These are phyloP conservation scores for Helotiales sp. DNA, from an alignment of 2,329 filamentous ascomycete genomes.

Conservation along the genomic window DNA sequence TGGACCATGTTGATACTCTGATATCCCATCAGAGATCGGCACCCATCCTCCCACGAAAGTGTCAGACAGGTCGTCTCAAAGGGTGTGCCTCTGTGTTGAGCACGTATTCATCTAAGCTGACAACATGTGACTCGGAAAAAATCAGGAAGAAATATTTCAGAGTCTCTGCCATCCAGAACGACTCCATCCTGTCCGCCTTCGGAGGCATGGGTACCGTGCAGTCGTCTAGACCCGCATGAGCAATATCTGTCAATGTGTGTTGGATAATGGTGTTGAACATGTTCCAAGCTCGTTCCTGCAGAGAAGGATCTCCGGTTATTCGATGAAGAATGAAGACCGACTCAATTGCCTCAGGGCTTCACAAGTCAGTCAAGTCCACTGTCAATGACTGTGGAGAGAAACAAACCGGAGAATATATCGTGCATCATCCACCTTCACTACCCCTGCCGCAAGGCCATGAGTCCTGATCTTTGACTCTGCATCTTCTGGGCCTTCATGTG, in stretches of 20 bases:
- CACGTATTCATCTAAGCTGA: slow-evolving; percentile 67
- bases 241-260: slow-evolving; percentile 43
- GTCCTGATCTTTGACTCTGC: neutral
- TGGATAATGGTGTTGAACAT: slow-evolving; percentile 52
- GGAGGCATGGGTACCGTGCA: slow-evolving; percentile 46
- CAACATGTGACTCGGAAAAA: slow-evolving; percentile 51
- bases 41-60: neutral
- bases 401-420: slow-evolving; percentile 54
- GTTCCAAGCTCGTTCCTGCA: slow-evolving; percentile 52
- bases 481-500: neutral
- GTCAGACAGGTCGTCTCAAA: slow-evolving; percentile 32
- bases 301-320: slow-evolving; percentile 40
- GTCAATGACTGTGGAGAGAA: neutral
- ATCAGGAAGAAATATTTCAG: slow-evolving; percentile 68
- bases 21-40: no score
- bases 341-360: slow-evolving; percentile 67
- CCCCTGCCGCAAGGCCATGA: slow-evolving; percentile 30
- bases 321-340: slow-evolving; percentile 65
- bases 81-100: slow-evolving; percentile 46
- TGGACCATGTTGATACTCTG: neutral
- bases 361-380: neutral
- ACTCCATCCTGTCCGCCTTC: slow-evolving; percentile 60
- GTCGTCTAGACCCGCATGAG: slow-evolving; percentile 46
- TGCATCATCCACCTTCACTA: slow-evolving; percentile 32
- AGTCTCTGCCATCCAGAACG: slow-evolving; percentile 68